Conservation (phyloP, 345 rosid genomes). For the Salix purpurea region DNA sequence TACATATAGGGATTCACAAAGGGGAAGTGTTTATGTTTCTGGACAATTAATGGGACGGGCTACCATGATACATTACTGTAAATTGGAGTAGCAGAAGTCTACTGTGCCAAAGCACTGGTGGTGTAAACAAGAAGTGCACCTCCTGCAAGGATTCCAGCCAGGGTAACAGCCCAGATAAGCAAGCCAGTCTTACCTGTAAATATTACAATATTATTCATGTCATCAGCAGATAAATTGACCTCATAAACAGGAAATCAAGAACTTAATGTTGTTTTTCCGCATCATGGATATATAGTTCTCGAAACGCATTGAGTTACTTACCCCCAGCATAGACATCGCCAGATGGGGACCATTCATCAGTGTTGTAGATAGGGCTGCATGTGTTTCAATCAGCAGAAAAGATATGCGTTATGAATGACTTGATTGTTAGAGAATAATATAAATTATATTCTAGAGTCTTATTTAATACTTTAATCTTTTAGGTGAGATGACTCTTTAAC, state of each 20-base stretch:
- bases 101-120: conserved; percentile 95
- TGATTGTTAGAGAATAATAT: too few species aligned
- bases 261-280: neutral
- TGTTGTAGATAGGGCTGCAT: conserved; percentile 72
- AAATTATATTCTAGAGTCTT: too few species aligned
- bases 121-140: conserved; percentile 92
- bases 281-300: neutral
- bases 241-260: neutral
- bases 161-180: conserved; percentile 91
- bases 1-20: neutral
- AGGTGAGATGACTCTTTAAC: too few species aligned
- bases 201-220: neutral
- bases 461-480: too few species aligned
- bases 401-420: too few species aligned
- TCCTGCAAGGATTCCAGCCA: conserved; percentile 71
- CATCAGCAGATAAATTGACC: neutral
- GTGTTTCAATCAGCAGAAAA: neutral
- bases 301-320: conserved; percentile 4
- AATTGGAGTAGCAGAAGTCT: conserved; percentile 6
- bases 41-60: neutral
- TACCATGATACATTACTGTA: neutral
- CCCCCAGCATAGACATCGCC: conserved; percentile 90
- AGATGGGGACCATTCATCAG: conserved; percentile 58
- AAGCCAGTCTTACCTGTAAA: conserved; percentile 64
- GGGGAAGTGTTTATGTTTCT: neutral